Percentiles rank a stretch among this genome's conserved stretches.
These are phyloP conservation scores for Epichloe sp. DNA, from an alignment of 2,329 filamentous ascomycete genomes.

Conservation along the genomic window DNA sequence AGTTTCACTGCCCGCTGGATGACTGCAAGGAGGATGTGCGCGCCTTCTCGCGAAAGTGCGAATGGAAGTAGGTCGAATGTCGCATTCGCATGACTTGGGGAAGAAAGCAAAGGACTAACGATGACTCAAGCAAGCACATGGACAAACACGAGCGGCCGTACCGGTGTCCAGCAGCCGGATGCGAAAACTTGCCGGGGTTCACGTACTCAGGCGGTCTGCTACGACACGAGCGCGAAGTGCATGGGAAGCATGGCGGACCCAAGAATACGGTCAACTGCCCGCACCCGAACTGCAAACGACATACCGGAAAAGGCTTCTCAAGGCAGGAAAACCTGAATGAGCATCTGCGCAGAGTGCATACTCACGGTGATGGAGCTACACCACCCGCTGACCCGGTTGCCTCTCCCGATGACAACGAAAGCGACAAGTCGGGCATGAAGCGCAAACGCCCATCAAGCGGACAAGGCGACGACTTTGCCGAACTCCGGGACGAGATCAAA, in stretches of 20 bases:
- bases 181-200: conserved; percentile 85
- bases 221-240: conserved; percentile 85
- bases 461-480: conserved; percentile 33
- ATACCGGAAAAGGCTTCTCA: conserved; percentile 79
- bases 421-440: conserved; percentile 32
- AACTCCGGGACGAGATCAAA: conserved; percentile 53
- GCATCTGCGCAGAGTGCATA: conserved; percentile 83
- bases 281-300: conserved; percentile 75
- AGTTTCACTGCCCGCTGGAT: conserved; percentile 59
- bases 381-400: conserved; percentile 22
- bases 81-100: not conserved
- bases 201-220: conserved; percentile 87
- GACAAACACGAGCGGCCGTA: conserved; percentile 95
- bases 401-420: conserved; percentile 34
- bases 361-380: conserved; percentile 27
- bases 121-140: conserved; percentile 71
- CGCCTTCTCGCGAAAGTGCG: conserved; percentile 71
- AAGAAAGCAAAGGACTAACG: conserved; percentile 10
- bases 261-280: conserved; percentile 82
- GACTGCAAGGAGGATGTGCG: conserved; percentile 54
- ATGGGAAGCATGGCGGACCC: conserved; percentile 77
- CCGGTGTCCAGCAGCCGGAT: conserved; percentile 68
- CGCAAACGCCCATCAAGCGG: conserved; percentile 29
- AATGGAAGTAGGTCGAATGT: conserved; percentile 66
- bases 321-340: conserved; percentile 90